phyloP scores from a whole-genome alignment of 768 basidiomycete species.

The Termitomyces eurrhizus region DNA sequence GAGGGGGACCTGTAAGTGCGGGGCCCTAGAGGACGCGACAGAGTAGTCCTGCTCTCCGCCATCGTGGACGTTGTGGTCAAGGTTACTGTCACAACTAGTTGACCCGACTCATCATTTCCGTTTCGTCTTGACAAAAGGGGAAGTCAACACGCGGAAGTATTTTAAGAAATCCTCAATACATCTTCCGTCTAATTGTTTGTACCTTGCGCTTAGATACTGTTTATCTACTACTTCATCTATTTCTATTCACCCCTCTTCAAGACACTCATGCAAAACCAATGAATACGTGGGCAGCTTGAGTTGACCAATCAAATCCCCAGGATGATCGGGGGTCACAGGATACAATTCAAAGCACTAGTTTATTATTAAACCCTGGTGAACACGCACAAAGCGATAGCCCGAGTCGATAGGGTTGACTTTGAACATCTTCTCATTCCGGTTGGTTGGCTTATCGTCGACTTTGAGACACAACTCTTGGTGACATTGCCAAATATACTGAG shows the following conservation, averaged over 20 bases:
- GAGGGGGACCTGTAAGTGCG: slow-evolving; percentile 41
- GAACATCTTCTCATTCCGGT: neutral
- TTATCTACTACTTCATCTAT: no score
- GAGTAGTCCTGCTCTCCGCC: slow-evolving; percentile 22
- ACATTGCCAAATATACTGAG: neutral
- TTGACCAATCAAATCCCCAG: no score
- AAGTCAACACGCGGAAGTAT: slow-evolving; percentile 18
- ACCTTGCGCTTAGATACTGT: no score
- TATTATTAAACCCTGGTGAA: no score
- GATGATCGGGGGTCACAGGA: no score
- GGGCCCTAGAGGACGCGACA: slow-evolving; percentile 47
- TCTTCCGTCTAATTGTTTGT: neutral
- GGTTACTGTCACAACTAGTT: slow-evolving; percentile 20
- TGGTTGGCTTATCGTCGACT: no score
- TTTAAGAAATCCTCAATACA: neutral
- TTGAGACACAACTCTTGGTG: neutral
- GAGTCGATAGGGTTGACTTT: neutral
- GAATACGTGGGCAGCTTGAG: neutral
- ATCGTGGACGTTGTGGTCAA: slow-evolving; percentile 25
- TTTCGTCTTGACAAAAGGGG: slow-evolving; percentile 25
- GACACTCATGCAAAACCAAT: neutral
- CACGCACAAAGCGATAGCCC: neutral
- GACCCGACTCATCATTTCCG: slow-evolving; percentile 20
- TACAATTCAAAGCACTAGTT: no score
- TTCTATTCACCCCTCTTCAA: no score